Evolutionary conservation across 495 filamentous ascomycete species (phyloP).

Genomic region (Bombardia bombarda): DNA sequence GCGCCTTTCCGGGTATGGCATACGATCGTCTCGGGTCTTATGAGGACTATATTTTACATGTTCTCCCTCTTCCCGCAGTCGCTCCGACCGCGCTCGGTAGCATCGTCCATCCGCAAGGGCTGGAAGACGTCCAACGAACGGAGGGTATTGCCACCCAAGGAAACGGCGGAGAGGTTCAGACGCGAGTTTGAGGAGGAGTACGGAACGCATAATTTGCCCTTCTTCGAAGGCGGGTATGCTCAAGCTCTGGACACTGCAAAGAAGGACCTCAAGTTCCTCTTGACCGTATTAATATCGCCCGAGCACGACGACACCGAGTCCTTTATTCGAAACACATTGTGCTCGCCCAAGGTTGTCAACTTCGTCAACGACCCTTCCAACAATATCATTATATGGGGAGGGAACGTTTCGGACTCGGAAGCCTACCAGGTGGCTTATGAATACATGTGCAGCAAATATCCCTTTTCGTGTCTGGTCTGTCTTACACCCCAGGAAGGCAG

Average conservation of each 20-base stretch:
- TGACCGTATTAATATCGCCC: conserved; percentile 77
- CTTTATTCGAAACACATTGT: conserved; percentile 78
- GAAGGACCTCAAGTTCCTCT: conserved; percentile 78
- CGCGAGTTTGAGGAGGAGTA: conserved; percentile 94
- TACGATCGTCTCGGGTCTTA: conserved; percentile 54
- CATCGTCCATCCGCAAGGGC: conserved; percentile 41
- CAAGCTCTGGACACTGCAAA: conserved; percentile 84
- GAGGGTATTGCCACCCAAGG: conserved; percentile 66
- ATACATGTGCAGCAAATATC: conserved; percentile 81
- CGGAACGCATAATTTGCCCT: conserved; percentile 58
- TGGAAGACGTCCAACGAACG: conserved; percentile 60
- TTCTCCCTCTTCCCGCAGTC: conserved; percentile 42
- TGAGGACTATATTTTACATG: conserved; percentile 72
- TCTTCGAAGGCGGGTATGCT: conserved; percentile 81
- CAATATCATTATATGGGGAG: conserved; percentile 81
- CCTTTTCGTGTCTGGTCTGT: conserved; percentile 74
- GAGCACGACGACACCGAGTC: conserved; percentile 86
- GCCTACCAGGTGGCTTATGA: conserved; percentile 83
- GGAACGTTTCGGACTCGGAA: conserved; percentile 85
- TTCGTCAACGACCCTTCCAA: conserved; percentile 66
- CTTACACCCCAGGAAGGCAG: conserved; percentile 75
- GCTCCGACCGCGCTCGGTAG: conserved; percentile 56
- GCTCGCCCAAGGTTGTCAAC: conserved; percentile 60
- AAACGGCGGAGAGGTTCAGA: conserved; percentile 81
- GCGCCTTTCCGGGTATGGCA: conserved; percentile 75